A percentile compares a stretch with the other conserved stretches of the same genome.
Conservation (phyloP, 352 stramenopile species). For the Globisporangium alternatum region DNA sequence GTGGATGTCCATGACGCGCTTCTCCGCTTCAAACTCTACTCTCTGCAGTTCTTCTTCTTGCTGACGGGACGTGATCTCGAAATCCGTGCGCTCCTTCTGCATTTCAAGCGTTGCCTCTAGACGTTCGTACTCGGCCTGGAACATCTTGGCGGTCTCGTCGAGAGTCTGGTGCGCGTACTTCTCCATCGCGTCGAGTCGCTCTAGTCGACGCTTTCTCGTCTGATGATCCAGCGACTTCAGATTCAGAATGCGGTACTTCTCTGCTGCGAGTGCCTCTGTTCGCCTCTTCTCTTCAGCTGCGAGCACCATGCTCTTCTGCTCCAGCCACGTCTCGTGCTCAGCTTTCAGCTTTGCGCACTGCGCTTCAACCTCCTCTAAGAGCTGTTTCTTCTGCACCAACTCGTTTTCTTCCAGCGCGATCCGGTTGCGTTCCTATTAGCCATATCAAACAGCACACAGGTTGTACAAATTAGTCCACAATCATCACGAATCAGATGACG, state of each 20-base stretch:
- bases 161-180: conserved; percentile 53
- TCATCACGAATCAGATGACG: background rate
- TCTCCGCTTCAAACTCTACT: conserved; percentile 69
- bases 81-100: conserved; percentile 59
- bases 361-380: conserved; percentile 53
- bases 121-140: conserved; percentile 60
- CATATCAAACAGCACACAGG: background rate
- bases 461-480: background rate
- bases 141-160: conserved; percentile 55
- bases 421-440: conserved; percentile 65
- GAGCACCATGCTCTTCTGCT: conserved; percentile 53
- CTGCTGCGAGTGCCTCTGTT: conserved; percentile 51
- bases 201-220: conserved; percentile 56
- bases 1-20: conserved; percentile 57
- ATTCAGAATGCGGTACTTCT: conserved; percentile 64
- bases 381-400: conserved; percentile 55
- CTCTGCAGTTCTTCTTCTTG: conserved; percentile 76
- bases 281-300: conserved; percentile 58
- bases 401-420: conserved; percentile 78
- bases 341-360: conserved; percentile 51
- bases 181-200: conserved; percentile 65
- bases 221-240: conserved; percentile 73
- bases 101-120: conserved; percentile 50
- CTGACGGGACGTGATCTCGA: conserved; percentile 62
- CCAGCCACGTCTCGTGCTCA: conserved; percentile 66